Conservation (phyloP, 768 basidiomycete species). For the Pilatotrama ljubarskyi region DNA sequence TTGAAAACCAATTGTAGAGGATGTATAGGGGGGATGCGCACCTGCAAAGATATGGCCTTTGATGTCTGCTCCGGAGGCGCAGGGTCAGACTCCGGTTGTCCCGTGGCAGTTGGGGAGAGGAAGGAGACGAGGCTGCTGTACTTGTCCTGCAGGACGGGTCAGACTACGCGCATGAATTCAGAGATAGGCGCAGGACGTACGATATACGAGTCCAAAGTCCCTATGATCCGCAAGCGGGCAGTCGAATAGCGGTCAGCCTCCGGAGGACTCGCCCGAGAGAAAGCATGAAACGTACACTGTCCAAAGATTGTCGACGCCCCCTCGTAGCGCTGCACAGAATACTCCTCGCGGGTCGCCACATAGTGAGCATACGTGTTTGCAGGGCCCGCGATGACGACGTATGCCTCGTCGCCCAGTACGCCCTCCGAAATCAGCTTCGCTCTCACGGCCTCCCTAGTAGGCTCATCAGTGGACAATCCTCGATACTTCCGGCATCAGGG, state of each 20-base stretch:
- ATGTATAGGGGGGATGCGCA: conserved; percentile 24
- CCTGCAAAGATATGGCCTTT: conserved; percentile 69
- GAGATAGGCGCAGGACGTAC: not conserved
- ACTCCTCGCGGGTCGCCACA: conserved; percentile 72
- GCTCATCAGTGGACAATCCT: not conserved
- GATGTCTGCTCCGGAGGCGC: conserved; percentile 64
- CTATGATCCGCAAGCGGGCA: conserved; percentile 36
- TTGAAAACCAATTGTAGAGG: not conserved
- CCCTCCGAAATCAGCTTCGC: conserved; percentile 61
- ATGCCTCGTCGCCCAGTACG: conserved; percentile 64
- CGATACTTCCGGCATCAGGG: not conserved
- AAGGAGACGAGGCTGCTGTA: conserved; percentile 66
- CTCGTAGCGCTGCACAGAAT: conserved; percentile 74
- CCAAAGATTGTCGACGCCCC: conserved; percentile 82
- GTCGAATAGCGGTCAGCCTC: not conserved
- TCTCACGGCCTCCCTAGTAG: conserved; percentile 62
- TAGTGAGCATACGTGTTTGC: conserved; percentile 81
- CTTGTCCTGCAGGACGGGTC: conserved; percentile 41
- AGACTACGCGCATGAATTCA: not conserved
- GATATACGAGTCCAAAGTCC: conserved; percentile 79
- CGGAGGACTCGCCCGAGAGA: too few relatives aligned
- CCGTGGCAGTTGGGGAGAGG: conserved; percentile 50
- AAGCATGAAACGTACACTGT: conserved; percentile 44
- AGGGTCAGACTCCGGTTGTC: conserved; percentile 58
- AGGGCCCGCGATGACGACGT: conserved; percentile 79